phyloP scores from a whole-genome alignment of 1,284 basidiomycete species.

The Vanrija humicola region DNA sequence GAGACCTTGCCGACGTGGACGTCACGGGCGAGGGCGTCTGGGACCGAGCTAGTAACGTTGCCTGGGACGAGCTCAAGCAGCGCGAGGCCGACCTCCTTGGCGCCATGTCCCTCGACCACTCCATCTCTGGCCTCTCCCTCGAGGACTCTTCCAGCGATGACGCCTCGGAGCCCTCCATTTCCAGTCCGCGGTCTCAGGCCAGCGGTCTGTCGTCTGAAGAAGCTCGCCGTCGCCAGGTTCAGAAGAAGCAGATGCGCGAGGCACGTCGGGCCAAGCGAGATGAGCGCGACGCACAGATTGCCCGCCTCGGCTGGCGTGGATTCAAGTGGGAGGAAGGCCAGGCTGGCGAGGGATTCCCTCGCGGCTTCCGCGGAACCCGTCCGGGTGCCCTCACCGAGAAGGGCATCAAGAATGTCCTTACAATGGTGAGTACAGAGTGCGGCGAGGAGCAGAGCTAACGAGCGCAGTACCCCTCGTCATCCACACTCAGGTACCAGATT shows the following conservation, averaged over 20 bases:
- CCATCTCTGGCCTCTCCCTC: constrained; percentile 3
- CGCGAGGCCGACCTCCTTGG: constrained; percentile 56
- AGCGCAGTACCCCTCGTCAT: constrained; percentile 52
- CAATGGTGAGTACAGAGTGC: constrained; percentile 59
- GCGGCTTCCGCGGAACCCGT: constrained; percentile 52
- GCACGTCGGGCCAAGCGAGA: constrained; percentile 20
- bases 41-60: constrained; percentile 83
- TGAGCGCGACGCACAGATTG: constrained; percentile 21
- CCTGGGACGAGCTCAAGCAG: constrained; percentile 71
- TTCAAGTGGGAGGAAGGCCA: constrained; percentile 44
- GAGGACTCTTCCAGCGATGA: constrained; percentile 4
- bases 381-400: constrained; percentile 72
- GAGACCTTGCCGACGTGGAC: constrained; percentile 94
- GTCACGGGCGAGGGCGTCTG: constrained; percentile 82
- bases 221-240: not conserved
- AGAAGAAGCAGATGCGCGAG: constrained; percentile 9
- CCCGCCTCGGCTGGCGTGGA: constrained; percentile 42
- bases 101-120: constrained; percentile 16
- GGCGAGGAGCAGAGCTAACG: not conserved
- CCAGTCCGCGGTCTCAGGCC: constrained; percentile 8
- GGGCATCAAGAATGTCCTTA: constrained; percentile 80
- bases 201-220: constrained; percentile 3
- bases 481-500: constrained; percentile 53
- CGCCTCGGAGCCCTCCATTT: constrained; percentile 4
- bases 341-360: constrained; percentile 39